phyloP scores from a whole-genome alignment of 805 yeast species.

The Tetrapisispora fleetii region DNA sequence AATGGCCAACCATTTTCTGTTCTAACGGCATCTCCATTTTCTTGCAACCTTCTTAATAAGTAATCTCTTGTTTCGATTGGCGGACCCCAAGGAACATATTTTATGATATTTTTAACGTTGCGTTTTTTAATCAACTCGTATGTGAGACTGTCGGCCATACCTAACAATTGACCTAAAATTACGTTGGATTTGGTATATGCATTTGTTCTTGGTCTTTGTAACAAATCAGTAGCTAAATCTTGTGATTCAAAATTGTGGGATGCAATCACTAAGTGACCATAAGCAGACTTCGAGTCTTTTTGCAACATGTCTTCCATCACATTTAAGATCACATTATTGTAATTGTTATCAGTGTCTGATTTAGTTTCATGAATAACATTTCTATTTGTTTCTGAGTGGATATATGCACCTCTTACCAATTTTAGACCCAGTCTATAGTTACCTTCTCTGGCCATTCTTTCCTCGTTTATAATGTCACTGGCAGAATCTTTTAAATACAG shows the following conservation, averaged over 20 bases:
- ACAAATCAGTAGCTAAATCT: slow-evolving; percentile 51
- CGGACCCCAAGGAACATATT: slow-evolving; percentile 98
- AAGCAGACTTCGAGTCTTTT: slow-evolving; percentile 37
- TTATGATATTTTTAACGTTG: slow-evolving; percentile 65
- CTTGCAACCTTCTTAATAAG: slow-evolving; percentile 80
- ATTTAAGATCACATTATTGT: slow-evolving; percentile 56
- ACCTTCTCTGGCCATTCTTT: slow-evolving; percentile 48
- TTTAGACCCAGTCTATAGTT: slow-evolving; percentile 74
- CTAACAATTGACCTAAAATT: slow-evolving; percentile 81
- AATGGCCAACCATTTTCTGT: slow-evolving; percentile 72
- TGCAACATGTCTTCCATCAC: slow-evolving; percentile 49
- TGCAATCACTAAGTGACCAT: slow-evolving; percentile 81
- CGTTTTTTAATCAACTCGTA: slow-evolving; percentile 58
- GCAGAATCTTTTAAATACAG: slow-evolving; percentile 75
- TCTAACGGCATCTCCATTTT: slow-evolving; percentile 91
- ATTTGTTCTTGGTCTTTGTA: slow-evolving; percentile 27
- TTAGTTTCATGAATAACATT: slow-evolving; percentile 66
- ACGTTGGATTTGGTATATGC: slow-evolving; percentile 43
- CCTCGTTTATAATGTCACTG: slow-evolving; percentile 51
- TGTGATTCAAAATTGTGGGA: slow-evolving; percentile 82
- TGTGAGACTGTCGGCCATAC: slow-evolving; percentile 91
- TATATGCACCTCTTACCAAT: slow-evolving; percentile 91
- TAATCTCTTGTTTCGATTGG: slow-evolving; percentile 89
- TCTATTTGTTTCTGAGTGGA: slow-evolving; percentile 78
- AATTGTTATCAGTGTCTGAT: slow-evolving; percentile 68